Evolutionary conservation across 179 eudicot species (phyloP).

Genomic region (Spergularia azorica): DNA sequence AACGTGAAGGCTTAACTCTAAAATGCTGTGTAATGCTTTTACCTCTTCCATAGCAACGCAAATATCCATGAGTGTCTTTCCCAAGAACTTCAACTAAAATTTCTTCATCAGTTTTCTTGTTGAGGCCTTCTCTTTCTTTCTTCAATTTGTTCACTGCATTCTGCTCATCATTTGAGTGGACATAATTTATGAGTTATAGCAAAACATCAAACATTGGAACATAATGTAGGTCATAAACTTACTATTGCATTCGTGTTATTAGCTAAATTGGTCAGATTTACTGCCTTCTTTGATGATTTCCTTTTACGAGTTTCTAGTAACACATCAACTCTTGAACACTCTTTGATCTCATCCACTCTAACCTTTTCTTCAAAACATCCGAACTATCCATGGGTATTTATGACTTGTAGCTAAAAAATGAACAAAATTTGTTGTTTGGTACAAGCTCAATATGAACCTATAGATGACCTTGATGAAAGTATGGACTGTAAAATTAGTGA

Average conservation of each 20-base stretch:
- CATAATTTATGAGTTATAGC: too few relatives aligned
- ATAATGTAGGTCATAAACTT: background rate
- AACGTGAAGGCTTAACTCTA: too few relatives aligned
- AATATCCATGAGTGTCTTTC: background rate
- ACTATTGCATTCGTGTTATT: background rate
- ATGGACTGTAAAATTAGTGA: too few relatives aligned
- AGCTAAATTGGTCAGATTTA: background rate
- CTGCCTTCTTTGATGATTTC: background rate
- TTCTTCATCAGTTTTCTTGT: background rate
- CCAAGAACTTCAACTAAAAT: background rate
- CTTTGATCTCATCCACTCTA: background rate
- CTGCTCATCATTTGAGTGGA: background rate
- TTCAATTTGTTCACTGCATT: background rate
- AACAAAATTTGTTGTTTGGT: too few relatives aligned
- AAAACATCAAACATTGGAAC: too few relatives aligned
- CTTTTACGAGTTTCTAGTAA: background rate
- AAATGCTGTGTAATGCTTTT: too few relatives aligned
- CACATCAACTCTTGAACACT: slow-evolving; percentile 5
- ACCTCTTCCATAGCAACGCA: background rate
- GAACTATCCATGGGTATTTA: too few relatives aligned
- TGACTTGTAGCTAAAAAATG: too few relatives aligned
- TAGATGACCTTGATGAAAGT: too few relatives aligned
- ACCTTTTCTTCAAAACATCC: background rate
- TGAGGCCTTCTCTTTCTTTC: background rate
- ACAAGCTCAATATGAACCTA: too few relatives aligned